Evolutionary conservation across 208 protist genomes (phyloP), one percentile per base, ranked within the genome.

Genomic region (Leishmania mexicana): DNA sequence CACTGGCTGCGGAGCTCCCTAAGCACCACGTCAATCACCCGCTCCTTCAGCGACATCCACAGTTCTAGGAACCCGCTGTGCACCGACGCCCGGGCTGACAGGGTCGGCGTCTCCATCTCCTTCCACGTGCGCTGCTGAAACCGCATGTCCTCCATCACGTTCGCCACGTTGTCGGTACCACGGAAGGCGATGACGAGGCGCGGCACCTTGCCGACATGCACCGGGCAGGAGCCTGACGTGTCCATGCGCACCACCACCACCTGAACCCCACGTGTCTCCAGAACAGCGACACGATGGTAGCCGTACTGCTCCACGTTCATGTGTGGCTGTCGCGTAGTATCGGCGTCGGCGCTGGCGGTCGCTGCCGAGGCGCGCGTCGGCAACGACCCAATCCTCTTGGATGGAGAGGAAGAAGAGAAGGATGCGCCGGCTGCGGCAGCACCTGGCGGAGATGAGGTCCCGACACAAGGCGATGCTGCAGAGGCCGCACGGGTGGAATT

Each of bases 41-140:
- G 57, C 80, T 87, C 85, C 72, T 96, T 94, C 53, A 97, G 79
- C 51, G 83, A 84, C 83, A 92, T 88, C 95, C 95, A 97, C 64
- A 93, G 85, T 45, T 91, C 90, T 47, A 96, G 83, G 75, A 97
- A 96, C 19, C 95, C 95, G 60, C 87, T 89, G 86, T 97, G 95
- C 40, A 96, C 92, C 35, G 76, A 83, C 0, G 95, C 88, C 17
- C 88, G 75, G 0, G 79, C 45, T n/a, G 79, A 75, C 49, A 88
- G 75, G 35, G 86, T 81, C 40, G 78, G 73, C 10, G 70, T 81
- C 53, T 93, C 83, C 84, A 96, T 93, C 79, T 96, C 95, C n/a
- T 87, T 83, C 92, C 92, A 96, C 28, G 72, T 82, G 19, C 87
- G 86, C 84, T 89, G 83, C 10, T 81, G 84, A 24, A 96, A 90